A percentile compares a stretch with the other conserved stretches of the same genome.
phyloP scores from a whole-genome alignment of 345 rosid species.

The Boechera divaricarpa region DNA sequence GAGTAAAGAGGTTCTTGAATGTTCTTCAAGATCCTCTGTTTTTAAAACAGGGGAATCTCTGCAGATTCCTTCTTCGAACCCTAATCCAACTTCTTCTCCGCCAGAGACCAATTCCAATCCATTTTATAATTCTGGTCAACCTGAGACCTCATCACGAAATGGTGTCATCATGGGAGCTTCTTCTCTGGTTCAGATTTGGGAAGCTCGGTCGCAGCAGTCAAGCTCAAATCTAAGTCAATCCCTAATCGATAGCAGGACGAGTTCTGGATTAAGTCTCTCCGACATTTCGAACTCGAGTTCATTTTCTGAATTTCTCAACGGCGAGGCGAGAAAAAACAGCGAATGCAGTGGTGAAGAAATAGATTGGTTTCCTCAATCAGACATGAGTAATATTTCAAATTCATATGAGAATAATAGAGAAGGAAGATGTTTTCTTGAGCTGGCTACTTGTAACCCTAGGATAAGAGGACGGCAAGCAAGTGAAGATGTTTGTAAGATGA shows the following conservation, averaged over 20 bases:
- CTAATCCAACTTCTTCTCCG: not conserved
- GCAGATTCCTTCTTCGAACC: slow-evolving; percentile 11
- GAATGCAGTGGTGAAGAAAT: not conserved
- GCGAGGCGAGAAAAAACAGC: not conserved
- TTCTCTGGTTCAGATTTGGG: slow-evolving; percentile 87
- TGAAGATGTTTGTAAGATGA: slow-evolving; percentile 53
- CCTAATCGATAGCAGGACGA: slow-evolving; percentile 1
- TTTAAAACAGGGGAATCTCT: slow-evolving; percentile 47
- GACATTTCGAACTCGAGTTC: slow-evolving; percentile 44
- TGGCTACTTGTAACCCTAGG: slow-evolving; percentile 49
- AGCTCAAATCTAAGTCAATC: slow-evolving; percentile 38
- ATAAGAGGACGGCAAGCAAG: slow-evolving; percentile 72
- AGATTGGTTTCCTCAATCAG: slow-evolving; percentile 50
- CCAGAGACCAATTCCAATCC: slow-evolving; percentile 8
- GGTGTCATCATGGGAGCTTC: slow-evolving; percentile 60
- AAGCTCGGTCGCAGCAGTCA: slow-evolving; percentile 60
- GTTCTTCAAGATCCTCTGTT: slow-evolving; percentile 38
- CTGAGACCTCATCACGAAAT: slow-evolving; percentile 17
- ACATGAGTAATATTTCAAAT: slow-evolving; percentile 34
- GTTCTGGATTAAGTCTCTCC: not conserved
- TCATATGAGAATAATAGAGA: slow-evolving; percentile 54
- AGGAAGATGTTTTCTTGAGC: slow-evolving; percentile 44
- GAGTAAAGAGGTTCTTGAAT: slow-evolving; percentile 33
- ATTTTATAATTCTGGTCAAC: slow-evolving; percentile 9
- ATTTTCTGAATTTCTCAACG: slow-evolving; percentile 3